Evolutionary conservation across 306 rosid species (phyloP), one percentile per base, ranked within the genome.

Genomic region (Vachellia pachyceras): DNA sequence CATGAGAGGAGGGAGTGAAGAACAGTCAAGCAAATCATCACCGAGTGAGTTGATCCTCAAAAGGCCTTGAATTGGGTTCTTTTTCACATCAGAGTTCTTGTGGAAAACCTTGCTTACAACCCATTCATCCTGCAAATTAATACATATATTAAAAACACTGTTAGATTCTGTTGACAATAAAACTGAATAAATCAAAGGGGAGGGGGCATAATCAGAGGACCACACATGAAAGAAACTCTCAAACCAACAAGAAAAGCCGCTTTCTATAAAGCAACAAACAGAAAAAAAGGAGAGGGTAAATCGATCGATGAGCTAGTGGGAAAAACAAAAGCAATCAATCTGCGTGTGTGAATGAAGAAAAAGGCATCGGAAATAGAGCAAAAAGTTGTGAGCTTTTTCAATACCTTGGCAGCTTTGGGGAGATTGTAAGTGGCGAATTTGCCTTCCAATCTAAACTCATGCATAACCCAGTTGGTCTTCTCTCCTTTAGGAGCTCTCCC

Each of bases 401-500:
- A 23, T 73, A 90, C 95, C 95, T 86, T 92, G n/a, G 90, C 86
- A 36, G 90, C 72, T 73, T 86, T 93, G 3, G 95, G 89, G 37
- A 91, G 90, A 36, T 47, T 75, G 65, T 41, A 79, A 73, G 78
- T 75, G 0, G 90, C 77, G 60, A 86, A 87, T 77, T 87, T 90
- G 75, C 93, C 93, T 71, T 93, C 94, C 52, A 95, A 92, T 68
- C 99, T 80, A 55, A 86, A 95, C 50, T 95, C 99, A 75, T 95
- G 99, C 99, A 95, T 93, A 76, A 95, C 97, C 99, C 99, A 95
- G 76, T 93, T 91, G 63, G 91, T 88, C 45, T 95, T 95, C 78
- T 90, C 97, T 4, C 99, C 99, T 79, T 87, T 93, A 0, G 99
- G 99, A 80, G 99, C 99, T 88, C 99, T 89, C 12, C 99, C 99